phyloP scores from a whole-genome alignment of 441 rosid genomes.

The Pelargonium myrrhifolium region DNA sequence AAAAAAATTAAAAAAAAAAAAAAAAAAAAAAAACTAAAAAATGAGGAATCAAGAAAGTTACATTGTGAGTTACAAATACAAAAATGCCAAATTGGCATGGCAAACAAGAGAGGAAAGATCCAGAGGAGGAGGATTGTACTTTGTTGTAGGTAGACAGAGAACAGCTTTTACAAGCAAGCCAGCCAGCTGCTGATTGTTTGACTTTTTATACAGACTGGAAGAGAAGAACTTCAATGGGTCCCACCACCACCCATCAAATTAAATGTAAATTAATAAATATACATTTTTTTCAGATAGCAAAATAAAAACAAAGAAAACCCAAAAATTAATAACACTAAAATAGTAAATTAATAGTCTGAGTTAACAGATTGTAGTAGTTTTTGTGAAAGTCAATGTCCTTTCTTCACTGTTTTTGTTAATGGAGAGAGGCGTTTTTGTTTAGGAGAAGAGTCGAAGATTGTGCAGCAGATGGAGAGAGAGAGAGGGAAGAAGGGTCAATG shows the following conservation, averaged over 20 bases:
- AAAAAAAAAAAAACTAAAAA: too few species aligned
- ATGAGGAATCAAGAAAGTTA: too few species aligned
- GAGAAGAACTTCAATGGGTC: slow-evolving; percentile 12
- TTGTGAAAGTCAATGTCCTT: slow-evolving; percentile 66
- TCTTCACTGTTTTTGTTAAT: slow-evolving; percentile 32
- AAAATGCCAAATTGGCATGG: background rate
- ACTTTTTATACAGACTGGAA: background rate
- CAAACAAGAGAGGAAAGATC: background rate
- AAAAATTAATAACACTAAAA: slow-evolving; percentile 4
- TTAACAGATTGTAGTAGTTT: background rate
- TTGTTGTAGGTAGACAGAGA: background rate
- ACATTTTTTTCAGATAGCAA: background rate
- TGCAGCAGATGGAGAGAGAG: slow-evolving; percentile 26
- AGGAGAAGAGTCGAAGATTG: slow-evolving; percentile 18
- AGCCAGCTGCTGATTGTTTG: slow-evolving; percentile 3
- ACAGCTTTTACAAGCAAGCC: slow-evolving; percentile 6
- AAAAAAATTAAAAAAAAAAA: too few species aligned
- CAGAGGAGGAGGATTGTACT: background rate
- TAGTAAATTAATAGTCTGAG: background rate
- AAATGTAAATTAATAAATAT: background rate
- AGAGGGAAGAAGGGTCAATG: slow-evolving; percentile 20
- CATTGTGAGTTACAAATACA: too few species aligned
- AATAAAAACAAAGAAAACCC: background rate
- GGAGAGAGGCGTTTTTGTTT: background rate
- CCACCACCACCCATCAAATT: slow-evolving; percentile 14